Evolutionary conservation across 208 protist genomes (phyloP).

Genomic region (Acanthamoeba sp.): DNA sequence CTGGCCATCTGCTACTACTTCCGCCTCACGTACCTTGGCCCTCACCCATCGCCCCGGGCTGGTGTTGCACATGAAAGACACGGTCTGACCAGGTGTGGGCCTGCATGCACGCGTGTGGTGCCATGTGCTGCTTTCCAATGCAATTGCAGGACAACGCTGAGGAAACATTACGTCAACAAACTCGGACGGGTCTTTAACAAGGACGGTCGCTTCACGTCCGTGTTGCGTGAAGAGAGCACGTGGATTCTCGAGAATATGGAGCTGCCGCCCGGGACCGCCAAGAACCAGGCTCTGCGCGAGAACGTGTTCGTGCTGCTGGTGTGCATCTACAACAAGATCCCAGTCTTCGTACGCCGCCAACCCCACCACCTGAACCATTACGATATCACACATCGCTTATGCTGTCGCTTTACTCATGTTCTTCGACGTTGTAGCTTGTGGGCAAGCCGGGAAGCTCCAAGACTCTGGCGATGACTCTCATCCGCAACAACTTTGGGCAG

Average conservation of each 20-base stretch:
- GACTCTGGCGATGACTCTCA: conserved; percentile 59
- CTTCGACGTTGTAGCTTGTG: conserved; percentile 36
- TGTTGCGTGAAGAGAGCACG: not conserved
- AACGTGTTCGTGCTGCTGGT: conserved; percentile 74
- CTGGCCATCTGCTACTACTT: conserved; percentile 72
- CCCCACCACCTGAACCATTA: not conserved
- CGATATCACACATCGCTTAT: too few relatives aligned
- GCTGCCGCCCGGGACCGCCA: conserved; percentile 11
- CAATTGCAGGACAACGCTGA: not conserved
- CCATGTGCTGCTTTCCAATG: not conserved
- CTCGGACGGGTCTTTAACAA: not conserved
- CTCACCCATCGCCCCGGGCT: too few relatives aligned
- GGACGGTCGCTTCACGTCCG: not conserved
- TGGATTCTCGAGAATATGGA: conserved; percentile 50
- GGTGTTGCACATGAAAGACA: too few relatives aligned
- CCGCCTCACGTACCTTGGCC: conserved; percentile 28
- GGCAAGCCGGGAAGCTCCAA: conserved; percentile 75
- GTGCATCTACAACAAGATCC: conserved; percentile 72
- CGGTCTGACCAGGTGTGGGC: too few relatives aligned
- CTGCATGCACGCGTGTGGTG: too few relatives aligned
- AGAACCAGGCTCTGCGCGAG: conserved; percentile 64
- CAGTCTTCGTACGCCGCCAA: conserved; percentile 38
- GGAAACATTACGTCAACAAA: not conserved
- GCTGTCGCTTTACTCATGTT: too few relatives aligned
- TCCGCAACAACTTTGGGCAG: conserved; percentile 52